Conservation (phyloP, 495 filamentous ascomycete species). For the Xylaria venustula region DNA sequence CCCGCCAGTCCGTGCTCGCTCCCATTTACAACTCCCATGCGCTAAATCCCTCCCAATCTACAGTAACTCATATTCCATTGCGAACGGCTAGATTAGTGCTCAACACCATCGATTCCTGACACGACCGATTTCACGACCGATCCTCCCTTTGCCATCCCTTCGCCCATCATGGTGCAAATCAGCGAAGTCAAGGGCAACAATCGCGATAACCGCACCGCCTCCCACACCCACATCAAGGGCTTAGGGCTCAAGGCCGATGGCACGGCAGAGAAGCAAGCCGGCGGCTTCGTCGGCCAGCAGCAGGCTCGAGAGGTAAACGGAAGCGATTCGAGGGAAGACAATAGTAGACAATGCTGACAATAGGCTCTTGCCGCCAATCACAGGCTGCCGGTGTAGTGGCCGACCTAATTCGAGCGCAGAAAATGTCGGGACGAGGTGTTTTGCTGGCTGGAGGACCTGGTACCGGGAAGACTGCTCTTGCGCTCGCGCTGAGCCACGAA, state of each 20-base stretch:
- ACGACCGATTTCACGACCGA: not conserved
- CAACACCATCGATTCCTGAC: constrained; percentile 6
- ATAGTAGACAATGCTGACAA: constrained; percentile 14
- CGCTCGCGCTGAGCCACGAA: constrained; percentile 90
- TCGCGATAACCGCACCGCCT: constrained; percentile 92
- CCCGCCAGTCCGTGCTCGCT: not conserved
- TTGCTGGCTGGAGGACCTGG: constrained; percentile 88
- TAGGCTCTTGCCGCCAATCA: not conserved
- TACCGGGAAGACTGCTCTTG: constrained; percentile 95
- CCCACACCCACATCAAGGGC: constrained; percentile 96
- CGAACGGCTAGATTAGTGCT: not conserved
- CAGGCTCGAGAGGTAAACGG: constrained; percentile 74
- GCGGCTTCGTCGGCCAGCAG: constrained; percentile 86
- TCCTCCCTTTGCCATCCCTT: constrained; percentile 11
- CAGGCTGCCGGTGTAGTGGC: constrained; percentile 90
- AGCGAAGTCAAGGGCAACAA: constrained; percentile 93
- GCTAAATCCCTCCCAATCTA: not conserved
- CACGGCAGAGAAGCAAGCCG: constrained; percentile 68
- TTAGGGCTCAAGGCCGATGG: constrained; percentile 82
- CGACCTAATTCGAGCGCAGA: constrained; percentile 89
- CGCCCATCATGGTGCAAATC: constrained; percentile 77
- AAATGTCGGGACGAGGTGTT: constrained; percentile 95
- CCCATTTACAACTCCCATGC: not conserved
- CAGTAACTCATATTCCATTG: not conserved
- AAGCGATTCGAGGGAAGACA: not conserved